Evolutionary conservation across 148 eudicot genomes (phyloP), one percentile per base, ranked within the genome.

Genomic region (Camellia granthamiana): DNA sequence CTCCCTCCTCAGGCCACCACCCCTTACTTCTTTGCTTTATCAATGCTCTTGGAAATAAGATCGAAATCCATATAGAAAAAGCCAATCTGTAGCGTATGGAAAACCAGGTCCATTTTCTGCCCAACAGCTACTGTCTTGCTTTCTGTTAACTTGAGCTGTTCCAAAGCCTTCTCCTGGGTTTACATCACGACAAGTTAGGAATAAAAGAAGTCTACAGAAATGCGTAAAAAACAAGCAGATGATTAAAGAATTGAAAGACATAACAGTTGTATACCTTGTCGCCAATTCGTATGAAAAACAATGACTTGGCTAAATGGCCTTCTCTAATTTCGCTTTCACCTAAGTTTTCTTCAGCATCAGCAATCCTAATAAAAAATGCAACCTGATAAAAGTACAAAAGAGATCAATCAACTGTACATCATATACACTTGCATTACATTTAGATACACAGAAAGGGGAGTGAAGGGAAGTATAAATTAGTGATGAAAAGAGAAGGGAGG

Each of bases 311-410:
- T 67, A 96, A 85, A 83, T 96, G 97, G 85, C 98, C 98, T 91
- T 96, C 99, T 72, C 99, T 92, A 65, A 96, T 97, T 90, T 96
- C 99, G 88, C 99, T 96, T 83, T 96, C 99, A 60, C 99, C 99
- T 49, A 96, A 80, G 80, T 96, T 96, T 96, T 23, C 99, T 86
- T 96, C 99, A 74, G 98, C 99, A 88, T 96, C 99, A 83, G 94
- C 89, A 81, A 96, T 96, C 91, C 99, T 96, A 76, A 65, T 80
- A 52, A 21, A 84, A n/a, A 51, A 64, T 74, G 38, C 12, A 74
- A 61, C 76, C 63, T 0, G 58, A 9, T 56, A 38, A 11, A 23
- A 3, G 42, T 49, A 10, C 6, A 11, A 7, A 23, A 52, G 60
- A 21, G 56, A 18, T 21, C n/a, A 30, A 72, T 51, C 38, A 52